phyloP scores from a whole-genome alignment of 305 asterid genomes.

The Solanum aculeatissimum region DNA sequence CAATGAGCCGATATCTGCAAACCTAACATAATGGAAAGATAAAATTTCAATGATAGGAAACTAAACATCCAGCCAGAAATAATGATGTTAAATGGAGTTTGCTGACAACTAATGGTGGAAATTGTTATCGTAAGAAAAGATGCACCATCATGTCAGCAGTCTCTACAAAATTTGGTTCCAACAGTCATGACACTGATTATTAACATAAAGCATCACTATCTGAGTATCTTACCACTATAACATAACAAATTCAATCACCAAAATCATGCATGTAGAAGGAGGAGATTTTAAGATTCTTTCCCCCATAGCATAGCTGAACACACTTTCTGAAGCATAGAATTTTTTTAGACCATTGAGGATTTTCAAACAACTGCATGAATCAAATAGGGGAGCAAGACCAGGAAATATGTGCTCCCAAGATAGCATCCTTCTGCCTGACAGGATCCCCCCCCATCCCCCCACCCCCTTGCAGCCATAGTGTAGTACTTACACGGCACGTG shows the following conservation, averaged over 20 bases:
- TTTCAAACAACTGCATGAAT: background rate
- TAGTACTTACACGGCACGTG: background rate
- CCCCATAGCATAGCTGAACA: background rate
- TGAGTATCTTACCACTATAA: background rate
- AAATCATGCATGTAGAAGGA: background rate
- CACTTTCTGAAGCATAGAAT: background rate
- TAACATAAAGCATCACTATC: background rate
- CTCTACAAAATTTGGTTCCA: background rate
- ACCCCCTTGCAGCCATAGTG: background rate
- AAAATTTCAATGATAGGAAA: background rate
- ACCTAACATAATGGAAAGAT: slow-evolving; percentile 23
- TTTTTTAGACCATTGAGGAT: background rate
- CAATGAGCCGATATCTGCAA: slow-evolving; percentile 75
- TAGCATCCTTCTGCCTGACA: background rate
- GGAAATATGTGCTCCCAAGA: background rate
- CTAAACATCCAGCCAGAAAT: background rate
- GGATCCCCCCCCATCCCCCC: background rate
- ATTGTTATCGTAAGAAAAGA: background rate
- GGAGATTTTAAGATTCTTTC: background rate
- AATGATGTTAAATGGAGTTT: background rate
- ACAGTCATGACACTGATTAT: background rate
- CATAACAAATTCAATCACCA: background rate
- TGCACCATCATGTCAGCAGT: background rate
- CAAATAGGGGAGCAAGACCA: background rate
- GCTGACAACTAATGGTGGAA: background rate